Conservation (phyloP, 1,284 basidiomycete genomes). For the Prillingera fragicola region DNA sequence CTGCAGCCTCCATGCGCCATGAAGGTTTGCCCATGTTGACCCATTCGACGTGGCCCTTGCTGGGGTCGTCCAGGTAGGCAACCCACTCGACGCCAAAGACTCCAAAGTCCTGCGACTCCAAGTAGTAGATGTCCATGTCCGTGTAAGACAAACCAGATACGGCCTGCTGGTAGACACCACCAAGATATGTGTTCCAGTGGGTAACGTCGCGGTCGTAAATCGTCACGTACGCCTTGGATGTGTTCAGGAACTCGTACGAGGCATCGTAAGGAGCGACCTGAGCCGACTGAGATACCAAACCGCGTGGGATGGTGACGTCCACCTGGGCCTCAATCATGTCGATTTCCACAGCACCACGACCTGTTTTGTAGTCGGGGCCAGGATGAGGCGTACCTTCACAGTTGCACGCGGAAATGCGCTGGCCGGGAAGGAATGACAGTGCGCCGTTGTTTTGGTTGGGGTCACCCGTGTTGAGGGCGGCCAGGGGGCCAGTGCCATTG, state of each 20-base stretch:
- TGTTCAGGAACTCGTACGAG: constrained; percentile 59
- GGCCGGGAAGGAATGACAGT: constrained; percentile 48
- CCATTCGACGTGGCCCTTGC: constrained; percentile 63
- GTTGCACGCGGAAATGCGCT: constrained; percentile 54
- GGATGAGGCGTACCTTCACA: constrained; percentile 58
- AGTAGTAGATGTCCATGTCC: constrained; percentile 41
- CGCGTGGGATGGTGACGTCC: constrained; percentile 12
- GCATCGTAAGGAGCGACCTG: constrained; percentile 56
- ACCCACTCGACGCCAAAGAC: constrained; percentile 67
- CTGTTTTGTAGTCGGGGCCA: constrained; percentile 54
- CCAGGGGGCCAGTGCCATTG: constrained; percentile 42
- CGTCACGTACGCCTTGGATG: constrained; percentile 42
- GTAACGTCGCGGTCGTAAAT: constrained; percentile 50
- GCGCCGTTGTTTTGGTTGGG: constrained; percentile 25
- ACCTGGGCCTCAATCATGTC: constrained; percentile 61
- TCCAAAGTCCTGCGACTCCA: constrained; percentile 23
- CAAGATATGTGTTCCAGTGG: constrained; percentile 67
- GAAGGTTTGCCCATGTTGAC: constrained; percentile 55
- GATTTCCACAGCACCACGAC: constrained; percentile 61
- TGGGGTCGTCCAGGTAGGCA: constrained; percentile 55
- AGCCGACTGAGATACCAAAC: constrained; percentile 28
- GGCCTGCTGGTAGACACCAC: constrained; percentile 73
- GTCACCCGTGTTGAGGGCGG: constrained; percentile 40
- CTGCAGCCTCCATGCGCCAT: constrained; percentile 55
- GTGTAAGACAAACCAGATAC: constrained; percentile 60